Percentiles rank a stretch among this genome's conserved stretches.
These are phyloP conservation scores for Prototheca stagnorum DNA, from an alignment of 163 green algal genomes.

Conservation along the genomic window DNA sequence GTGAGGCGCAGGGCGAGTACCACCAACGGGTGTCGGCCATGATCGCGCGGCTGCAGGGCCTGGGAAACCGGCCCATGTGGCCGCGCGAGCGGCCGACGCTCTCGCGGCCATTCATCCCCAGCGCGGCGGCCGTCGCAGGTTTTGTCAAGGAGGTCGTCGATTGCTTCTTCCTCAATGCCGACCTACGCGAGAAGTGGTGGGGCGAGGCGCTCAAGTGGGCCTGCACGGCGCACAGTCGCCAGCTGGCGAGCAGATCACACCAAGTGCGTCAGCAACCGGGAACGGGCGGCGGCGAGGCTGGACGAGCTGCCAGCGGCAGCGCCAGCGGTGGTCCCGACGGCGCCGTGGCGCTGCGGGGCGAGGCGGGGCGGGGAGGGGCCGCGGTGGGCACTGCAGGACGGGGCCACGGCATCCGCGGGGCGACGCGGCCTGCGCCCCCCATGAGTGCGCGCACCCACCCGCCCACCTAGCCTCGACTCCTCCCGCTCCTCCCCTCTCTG, in stretches of 20 bases:
- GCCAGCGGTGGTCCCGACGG: too few relatives aligned
- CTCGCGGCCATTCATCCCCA: conserved; percentile 16
- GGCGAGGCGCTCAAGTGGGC: conserved; percentile 65
- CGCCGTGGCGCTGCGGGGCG: too few relatives aligned
- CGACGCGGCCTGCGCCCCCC: too few relatives aligned
- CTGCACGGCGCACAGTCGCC: conserved; percentile 39
- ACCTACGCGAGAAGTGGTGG: conserved; percentile 49
- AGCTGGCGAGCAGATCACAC: conserved; percentile 56
- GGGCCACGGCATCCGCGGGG: too few relatives aligned
- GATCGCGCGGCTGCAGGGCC: conserved; percentile 48
- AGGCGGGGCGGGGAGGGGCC: too few relatives aligned
- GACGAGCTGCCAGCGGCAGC: too few relatives aligned
- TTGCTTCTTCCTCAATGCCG: conserved; percentile 31
- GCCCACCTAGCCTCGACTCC: too few relatives aligned
- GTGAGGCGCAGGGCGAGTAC: conserved; percentile 4
- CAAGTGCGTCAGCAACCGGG: conserved; percentile 43
- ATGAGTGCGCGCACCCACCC: too few relatives aligned
- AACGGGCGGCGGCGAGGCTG: too few relatives aligned
- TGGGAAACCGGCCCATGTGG: conserved; percentile 50
- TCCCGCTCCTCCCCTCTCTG: too few relatives aligned
- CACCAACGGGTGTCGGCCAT: conserved; percentile 22
- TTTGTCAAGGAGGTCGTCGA: conserved; percentile 26
- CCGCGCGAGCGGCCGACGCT: conserved; percentile 36
- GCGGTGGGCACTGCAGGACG: too few relatives aligned
- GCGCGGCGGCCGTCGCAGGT: conserved; percentile 11